Base-by-base conservation (phyloP, 257 asterid genomes). In the Avicennia marina region DNA sequence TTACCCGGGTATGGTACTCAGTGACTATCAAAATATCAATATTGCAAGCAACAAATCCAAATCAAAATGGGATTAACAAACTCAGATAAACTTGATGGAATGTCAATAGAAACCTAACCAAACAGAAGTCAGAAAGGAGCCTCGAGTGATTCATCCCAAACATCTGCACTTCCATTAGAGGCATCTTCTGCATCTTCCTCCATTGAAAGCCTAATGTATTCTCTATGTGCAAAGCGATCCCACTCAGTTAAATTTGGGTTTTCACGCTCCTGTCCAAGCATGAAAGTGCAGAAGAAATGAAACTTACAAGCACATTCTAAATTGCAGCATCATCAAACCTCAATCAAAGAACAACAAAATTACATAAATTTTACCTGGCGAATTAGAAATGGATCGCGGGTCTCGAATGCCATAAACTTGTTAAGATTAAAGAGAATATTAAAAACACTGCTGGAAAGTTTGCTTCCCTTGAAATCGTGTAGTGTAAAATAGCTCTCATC, bases 181-280 rank as follows among this genome's bases (percentile, higher is more conserved):
- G 95, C 96, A 68, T 91, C 96, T 66, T 91, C 98, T 26, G 96
- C 95, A 75, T 91, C 98, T 78, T 91, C 98, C 81, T 91, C 98
- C 98, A 91, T 91, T 38, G 98, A 91, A 29, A 91, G 96, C 84
- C 98, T 79, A 71, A 91, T 88, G 77, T 91, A 91, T 77, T 91
- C 98, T 72, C 98, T 80, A 72, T 91, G 98, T 0, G 98, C 96
- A 64, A 91, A 91, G 63, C 95, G 96, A 68, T 91, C 98, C 98
- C 98, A 91, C 72, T 91, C 98, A n/a, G 96, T 88, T 83, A 91
- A 69, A 69, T 66, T 89, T 55, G 98, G 98, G 74, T 91, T 91
- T 77, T 91, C 98, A 21, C 98, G 96, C 81, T 91, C 98, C 98
- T 91, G 75, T 67, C 34, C 56, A 72, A 46, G 15, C 19, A n/a